Evolutionary conservation across 2,329 filamentous ascomycete genomes (phyloP).

Genomic region (Cryphonectria radicalis): DNA sequence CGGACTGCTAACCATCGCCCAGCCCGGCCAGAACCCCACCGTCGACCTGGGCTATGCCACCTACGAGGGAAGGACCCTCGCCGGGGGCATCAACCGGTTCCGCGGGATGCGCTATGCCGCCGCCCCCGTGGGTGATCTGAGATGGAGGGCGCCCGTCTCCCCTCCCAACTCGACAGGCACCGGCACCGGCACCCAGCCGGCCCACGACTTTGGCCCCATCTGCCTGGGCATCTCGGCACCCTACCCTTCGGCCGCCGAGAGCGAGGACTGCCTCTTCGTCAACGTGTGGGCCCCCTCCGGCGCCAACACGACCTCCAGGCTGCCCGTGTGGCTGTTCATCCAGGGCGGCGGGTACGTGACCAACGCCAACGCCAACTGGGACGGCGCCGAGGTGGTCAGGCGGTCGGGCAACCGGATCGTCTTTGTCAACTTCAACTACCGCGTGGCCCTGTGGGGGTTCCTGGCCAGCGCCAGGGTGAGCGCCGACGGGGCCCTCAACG

Average conservation of each 20-base stretch:
- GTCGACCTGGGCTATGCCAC: slow-evolving; percentile 29
- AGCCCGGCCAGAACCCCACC: slow-evolving; percentile 22
- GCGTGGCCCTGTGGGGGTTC: slow-evolving; percentile 66
- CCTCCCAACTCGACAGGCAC: slow-evolving; percentile 40
- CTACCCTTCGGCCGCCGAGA: slow-evolving; percentile 38
- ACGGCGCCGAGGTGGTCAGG: slow-evolving; percentile 52
- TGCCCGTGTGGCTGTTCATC: slow-evolving; percentile 60
- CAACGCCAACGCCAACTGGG: slow-evolving; percentile 56
- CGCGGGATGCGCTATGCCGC: slow-evolving; percentile 56
- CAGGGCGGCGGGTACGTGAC: slow-evolving; percentile 51
- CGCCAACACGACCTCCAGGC: slow-evolving; percentile 45
- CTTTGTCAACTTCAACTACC: slow-evolving; percentile 66
- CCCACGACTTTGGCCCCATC: slow-evolving; percentile 48
- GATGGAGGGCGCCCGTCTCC: slow-evolving; percentile 54
- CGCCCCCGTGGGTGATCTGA: slow-evolving; percentile 53
- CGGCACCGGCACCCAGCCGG: slow-evolving; percentile 41
- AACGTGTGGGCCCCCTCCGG: slow-evolving; percentile 50
- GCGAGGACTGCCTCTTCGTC: slow-evolving; percentile 48
- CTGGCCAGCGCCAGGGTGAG: slow-evolving; percentile 61
- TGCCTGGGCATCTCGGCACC: slow-evolving; percentile 46
- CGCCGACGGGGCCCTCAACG: slow-evolving; percentile 62
- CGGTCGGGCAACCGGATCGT: slow-evolving; percentile 52
- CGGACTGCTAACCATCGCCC: slow-evolving; percentile 16
- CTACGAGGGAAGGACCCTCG: slow-evolving; percentile 24
- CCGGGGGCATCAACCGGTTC: slow-evolving; percentile 46